Evolutionary conservation across 2,329 filamentous ascomycete genomes (phyloP).

Genomic region (Aspergillus uvarum): DNA sequence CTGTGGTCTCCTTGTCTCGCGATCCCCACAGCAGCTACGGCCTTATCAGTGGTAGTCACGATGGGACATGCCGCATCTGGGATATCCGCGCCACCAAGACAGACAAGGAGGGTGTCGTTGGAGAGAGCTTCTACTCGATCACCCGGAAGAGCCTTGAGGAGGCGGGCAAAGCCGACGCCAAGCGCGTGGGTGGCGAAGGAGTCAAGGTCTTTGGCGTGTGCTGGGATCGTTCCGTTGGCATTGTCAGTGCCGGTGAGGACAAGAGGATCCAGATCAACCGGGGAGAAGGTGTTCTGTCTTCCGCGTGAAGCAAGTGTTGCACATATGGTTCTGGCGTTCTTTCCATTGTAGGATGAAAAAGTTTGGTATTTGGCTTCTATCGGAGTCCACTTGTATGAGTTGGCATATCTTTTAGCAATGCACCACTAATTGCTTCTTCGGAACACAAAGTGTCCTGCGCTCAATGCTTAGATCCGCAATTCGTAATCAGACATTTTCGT

Average conservation of each 20-base stretch:
- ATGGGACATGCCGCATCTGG: conserved; percentile 92
- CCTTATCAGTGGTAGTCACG: conserved; percentile 86
- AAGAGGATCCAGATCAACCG: conserved; percentile 91
- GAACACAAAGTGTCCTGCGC: neutral
- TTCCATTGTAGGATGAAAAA: conserved; percentile 29
- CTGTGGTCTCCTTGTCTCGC: conserved; percentile 58
- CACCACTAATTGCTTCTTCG: neutral
- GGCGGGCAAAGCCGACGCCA: conserved; percentile 58
- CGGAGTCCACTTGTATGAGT: conserved; percentile 3
- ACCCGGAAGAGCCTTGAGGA: conserved; percentile 69
- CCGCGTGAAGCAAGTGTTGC: conserved; percentile 27
- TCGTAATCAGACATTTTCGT: neutral
- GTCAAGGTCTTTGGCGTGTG: conserved; percentile 85
- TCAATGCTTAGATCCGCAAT: neutral
- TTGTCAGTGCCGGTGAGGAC: conserved; percentile 90
- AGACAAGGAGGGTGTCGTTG: conserved; percentile 60
- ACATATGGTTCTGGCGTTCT: conserved; percentile 32
- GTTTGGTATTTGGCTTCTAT: conserved; percentile 21
- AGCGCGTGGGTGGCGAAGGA: conserved; percentile 71
- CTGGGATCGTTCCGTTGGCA: conserved; percentile 84
- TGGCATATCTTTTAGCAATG: conserved; percentile 7
- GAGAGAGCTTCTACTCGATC: conserved; percentile 74
- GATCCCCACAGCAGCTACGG: conserved; percentile 71
- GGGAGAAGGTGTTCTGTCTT: conserved; percentile 52
- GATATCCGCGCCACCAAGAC: conserved; percentile 72